Base-by-base conservation (phyloP, 2,329 filamentous ascomycete genomes). In the Pseudogymnoascus sp. region DNA sequence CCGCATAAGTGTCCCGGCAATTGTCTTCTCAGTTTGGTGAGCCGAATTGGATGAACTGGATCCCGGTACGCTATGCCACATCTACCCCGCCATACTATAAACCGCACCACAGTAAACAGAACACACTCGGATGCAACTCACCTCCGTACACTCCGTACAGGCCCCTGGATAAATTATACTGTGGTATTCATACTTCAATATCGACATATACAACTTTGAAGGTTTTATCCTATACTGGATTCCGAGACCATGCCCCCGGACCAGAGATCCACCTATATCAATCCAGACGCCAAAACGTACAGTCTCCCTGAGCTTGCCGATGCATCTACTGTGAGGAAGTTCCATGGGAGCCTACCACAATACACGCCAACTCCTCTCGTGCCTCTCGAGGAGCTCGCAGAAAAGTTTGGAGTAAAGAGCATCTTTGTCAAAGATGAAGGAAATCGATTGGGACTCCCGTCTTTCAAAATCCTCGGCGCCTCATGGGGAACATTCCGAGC, bases 401-500 rank as follows among this genome's bases (percentile, higher is more conserved):
- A 75, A 2, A 79, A 86, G 12, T 73, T 91, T 0, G 82, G 82
- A 0, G 75, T 90, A 10, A 74, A 75, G 0, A 75, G 79, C 4
- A 78, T 93, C 3, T 79, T 86, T 38, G 70, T 92, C 66, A 93
- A 93, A 70, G 84, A 92, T 68, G 89, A 93, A 72, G 85, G 83
- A 28, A 78, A 75, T 61, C 82, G 89, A 4, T 84, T 91, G 38
- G 86, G 86, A 0, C 78, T 93, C 1, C 88, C 88, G 0, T 82
- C 89, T 0, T 93, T 93, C 79, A 95, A 95, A 74, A 89, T 93
- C 50, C 81, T 93, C 0, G 90, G 90, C 19, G 89, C 90, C 0
- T 89, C 87, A 0, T 93, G 89, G 89, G 89, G 84, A 0, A 80
- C 83, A 2, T 87, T 84, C 68, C 71, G 76, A 0, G 70, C 75